A percentile compares a stretch with the other conserved stretches of the same genome.
phyloP scores from a whole-genome alignment of 106 monocot species.

The Dioscorea alata region DNA sequence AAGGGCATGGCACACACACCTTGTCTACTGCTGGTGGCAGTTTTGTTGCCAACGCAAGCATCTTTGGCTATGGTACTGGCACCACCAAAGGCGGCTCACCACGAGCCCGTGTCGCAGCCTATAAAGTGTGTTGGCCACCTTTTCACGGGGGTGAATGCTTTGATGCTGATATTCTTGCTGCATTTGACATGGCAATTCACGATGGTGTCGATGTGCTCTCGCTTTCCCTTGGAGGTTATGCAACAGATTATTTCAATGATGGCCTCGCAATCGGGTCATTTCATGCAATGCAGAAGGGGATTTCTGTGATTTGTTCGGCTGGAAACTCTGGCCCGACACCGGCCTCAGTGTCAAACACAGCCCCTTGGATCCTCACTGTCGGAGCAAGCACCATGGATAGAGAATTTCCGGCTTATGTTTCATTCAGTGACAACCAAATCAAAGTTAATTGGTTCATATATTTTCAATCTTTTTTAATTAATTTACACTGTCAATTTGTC shows the following conservation, averaged over 20 bases:
- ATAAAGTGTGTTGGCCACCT: slow-evolving; percentile 23
- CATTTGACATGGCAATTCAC: slow-evolving; percentile 55
- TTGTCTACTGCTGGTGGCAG: slow-evolving; percentile 42
- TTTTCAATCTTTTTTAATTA: too few relatives aligned
- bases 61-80: slow-evolving; percentile 34
- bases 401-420: slow-evolving; percentile 35
- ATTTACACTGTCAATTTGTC: too few relatives aligned
- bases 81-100: slow-evolving; percentile 45
- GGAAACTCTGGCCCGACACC: slow-evolving; percentile 41
- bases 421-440: slow-evolving; percentile 18
- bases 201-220: slow-evolving; percentile 68
- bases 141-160: slow-evolving; percentile 28
- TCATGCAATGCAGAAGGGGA: slow-evolving; percentile 50
- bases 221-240: slow-evolving; percentile 37
- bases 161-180: slow-evolving; percentile 59
- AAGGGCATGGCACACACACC: slow-evolving; percentile 49
- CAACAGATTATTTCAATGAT: slow-evolving; percentile 19
- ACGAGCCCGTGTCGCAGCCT: slow-evolving; percentile 25
- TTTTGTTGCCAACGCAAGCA: slow-evolving; percentile 33
- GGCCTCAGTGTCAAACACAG: slow-evolving; percentile 24
- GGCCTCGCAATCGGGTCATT: slow-evolving; percentile 43
- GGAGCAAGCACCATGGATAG: slow-evolving; percentile 58
- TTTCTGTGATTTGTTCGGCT: slow-evolving; percentile 43
- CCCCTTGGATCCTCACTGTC: slow-evolving; percentile 56
- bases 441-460: slow-evolving; percentile 5